A percentile compares a stretch with the other conserved stretches of the same genome.
Evolutionary conservation across 805 yeast species (phyloP).

Genomic region (Henningerozyma blattae): DNA sequence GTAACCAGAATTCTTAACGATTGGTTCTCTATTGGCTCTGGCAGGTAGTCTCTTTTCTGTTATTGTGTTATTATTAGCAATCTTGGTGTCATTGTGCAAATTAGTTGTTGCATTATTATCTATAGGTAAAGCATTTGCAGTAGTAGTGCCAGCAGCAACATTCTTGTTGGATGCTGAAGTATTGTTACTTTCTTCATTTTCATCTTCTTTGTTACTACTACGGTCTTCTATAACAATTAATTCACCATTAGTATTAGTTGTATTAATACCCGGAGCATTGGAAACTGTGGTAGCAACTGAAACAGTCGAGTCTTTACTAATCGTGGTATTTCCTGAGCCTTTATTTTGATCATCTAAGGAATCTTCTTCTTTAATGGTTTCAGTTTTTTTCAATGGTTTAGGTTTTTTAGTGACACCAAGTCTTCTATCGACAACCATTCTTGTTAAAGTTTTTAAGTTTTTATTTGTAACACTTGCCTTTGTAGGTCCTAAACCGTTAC

Average conservation of each 20-base stretch:
- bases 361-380: neutral
- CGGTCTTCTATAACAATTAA: neutral
- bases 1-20: constrained; percentile 47
- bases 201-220: neutral
- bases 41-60: constrained; percentile 3
- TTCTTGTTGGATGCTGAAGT: neutral
- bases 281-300: neutral
- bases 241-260: neutral
- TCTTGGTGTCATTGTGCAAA: constrained; percentile 1
- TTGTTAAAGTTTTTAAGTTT: constrained; percentile 18
- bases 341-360: neutral
- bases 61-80: constrained; percentile 3
- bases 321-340: neutral
- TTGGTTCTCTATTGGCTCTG: constrained; percentile 5
- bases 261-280: neutral
- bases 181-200: neutral
- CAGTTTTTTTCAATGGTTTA: neutral
- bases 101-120: neutral
- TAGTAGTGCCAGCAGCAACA: neutral
- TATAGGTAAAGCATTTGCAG: constrained; percentile 2
- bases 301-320: too few species aligned
- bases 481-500: constrained; percentile 25
- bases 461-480: constrained; percentile 24
- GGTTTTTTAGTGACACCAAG: constrained; percentile 16
- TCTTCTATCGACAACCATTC: constrained; percentile 22